phyloP scores from a whole-genome alignment of 306 rosid genomes.

The Vigna angularis region DNA sequence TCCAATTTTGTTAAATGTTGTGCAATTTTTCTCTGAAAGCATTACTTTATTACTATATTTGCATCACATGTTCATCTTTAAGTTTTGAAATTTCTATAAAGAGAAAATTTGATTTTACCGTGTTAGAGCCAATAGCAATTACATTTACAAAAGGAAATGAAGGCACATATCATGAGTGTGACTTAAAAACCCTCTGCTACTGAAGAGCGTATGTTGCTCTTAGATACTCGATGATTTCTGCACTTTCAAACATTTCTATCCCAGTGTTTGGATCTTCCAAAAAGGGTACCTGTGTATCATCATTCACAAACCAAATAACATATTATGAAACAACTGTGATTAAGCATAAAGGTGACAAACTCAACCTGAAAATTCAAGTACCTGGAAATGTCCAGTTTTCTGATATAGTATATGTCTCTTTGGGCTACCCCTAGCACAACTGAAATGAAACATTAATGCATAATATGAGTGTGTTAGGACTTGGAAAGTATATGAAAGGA shows the following conservation, averaged over 20 bases:
- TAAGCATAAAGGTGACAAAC: not conserved
- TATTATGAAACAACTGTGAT: slow-evolving; percentile 25
- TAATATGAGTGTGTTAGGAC: too few species aligned
- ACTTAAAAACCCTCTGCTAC: slow-evolving; percentile 17
- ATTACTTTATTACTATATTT: too few species aligned
- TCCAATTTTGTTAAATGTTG: too few species aligned
- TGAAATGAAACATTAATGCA: slow-evolving; percentile 42
- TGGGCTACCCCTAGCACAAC: slow-evolving; percentile 97
- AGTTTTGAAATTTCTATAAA: not conserved
- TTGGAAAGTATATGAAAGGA: too few species aligned
- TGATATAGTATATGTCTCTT: slow-evolving; percentile 73
- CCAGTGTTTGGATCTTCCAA: slow-evolving; percentile 98
- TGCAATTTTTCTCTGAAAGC: too few species aligned
- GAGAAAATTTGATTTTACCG: not conserved
- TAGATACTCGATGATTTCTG: slow-evolving; percentile 86
- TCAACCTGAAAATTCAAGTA: slow-evolving; percentile 43
- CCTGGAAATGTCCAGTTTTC: slow-evolving; percentile 84
- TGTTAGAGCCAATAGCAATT: not conserved
- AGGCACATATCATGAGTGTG: not conserved
- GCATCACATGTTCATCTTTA: too few species aligned
- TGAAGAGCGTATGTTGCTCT: slow-evolving; percentile 80
- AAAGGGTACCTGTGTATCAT: slow-evolving; percentile 74
- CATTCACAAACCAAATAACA: slow-evolving; percentile 28
- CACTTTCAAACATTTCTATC: slow-evolving; percentile 93
- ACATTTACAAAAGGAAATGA: not conserved